A percentile compares a stretch with the other conserved stretches of the same genome.
Evolutionary conservation across 2,329 filamentous ascomycete species (phyloP).

Genomic region (Fusarium nygamai): DNA sequence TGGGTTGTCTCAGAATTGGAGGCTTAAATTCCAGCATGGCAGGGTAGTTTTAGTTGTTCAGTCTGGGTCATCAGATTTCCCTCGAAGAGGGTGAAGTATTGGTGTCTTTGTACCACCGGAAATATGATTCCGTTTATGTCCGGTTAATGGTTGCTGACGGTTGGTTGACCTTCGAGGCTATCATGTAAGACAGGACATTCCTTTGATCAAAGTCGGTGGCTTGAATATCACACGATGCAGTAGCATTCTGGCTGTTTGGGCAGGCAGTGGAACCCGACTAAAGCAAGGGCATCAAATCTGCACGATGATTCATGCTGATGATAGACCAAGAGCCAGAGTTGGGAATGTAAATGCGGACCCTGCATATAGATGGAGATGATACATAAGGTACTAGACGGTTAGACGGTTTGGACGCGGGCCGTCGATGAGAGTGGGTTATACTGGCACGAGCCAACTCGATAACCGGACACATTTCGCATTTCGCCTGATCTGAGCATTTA

Average conservation of each 20-base stretch:
- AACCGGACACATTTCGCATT: slow-evolving; percentile 18
- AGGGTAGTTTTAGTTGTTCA: background rate
- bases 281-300: slow-evolving; percentile 1
- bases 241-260: background rate
- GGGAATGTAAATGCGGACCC: slow-evolving; percentile 27
- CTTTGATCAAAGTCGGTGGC: slow-evolving; percentile 26
- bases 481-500: slow-evolving; percentile 12
- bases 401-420: slow-evolving; percentile 6
- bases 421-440: slow-evolving; percentile 4
- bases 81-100: background rate
- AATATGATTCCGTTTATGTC: background rate
- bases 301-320: slow-evolving; percentile 13
- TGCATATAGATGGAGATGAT: slow-evolving; percentile 16
- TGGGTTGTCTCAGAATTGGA: slow-evolving; percentile 18
- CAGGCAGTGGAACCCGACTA: background rate
- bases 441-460: slow-evolving; percentile 18
- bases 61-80: background rate
- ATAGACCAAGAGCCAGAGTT: slow-evolving; percentile 1
- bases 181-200: slow-evolving; percentile 31
- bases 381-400: background rate
- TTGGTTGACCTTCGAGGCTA: slow-evolving; percentile 14
- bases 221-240: background rate
- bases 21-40: slow-evolving; percentile 19
- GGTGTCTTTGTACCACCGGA: background rate
- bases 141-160: background rate